Conservation (phyloP, 352 stramenopile genomes). For the Pythium brachiatum region DNA sequence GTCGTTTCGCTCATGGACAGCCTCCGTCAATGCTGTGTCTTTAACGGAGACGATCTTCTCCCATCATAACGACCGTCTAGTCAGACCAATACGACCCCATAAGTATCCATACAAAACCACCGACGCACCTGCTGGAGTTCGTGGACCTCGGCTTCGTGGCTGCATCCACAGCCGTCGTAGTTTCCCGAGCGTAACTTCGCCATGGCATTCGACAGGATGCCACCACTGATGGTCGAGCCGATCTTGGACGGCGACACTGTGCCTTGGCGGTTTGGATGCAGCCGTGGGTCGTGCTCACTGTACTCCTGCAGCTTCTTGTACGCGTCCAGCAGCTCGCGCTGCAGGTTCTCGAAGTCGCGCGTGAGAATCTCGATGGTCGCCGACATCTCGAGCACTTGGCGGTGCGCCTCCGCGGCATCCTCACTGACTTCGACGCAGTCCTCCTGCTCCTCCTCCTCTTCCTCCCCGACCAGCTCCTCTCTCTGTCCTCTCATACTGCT, state of each 20-base stretch:
- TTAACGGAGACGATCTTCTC: conserved; percentile 47
- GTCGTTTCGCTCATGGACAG: conserved; percentile 54
- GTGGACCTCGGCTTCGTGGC: conserved; percentile 30
- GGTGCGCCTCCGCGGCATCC: conserved; percentile 44
- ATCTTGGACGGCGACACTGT: conserved; percentile 23
- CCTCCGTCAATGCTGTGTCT: conserved; percentile 50
- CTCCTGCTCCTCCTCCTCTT: conserved; percentile 6
- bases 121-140: conserved; percentile 31
- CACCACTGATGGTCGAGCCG: conserved; percentile 18
- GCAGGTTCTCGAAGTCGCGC: conserved; percentile 53
- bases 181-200: conserved; percentile 24
- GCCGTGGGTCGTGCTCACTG: conserved; percentile 19
- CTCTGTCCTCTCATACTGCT: background rate
- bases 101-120: background rate
- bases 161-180: conserved; percentile 22
- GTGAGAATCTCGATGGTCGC: conserved; percentile 57
- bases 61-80: background rate
- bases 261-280: conserved; percentile 1
- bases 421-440: conserved; percentile 12
- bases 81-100: background rate
- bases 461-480: conserved; percentile 9
- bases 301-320: conserved; percentile 61
- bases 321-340: conserved; percentile 46
- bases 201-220: conserved; percentile 27
- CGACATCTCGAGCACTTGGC: conserved; percentile 66